Evolutionary conservation across 2,329 filamentous ascomycete species (phyloP), one percentile per base, ranked within the genome.

Genomic region (Aspergillus niger): DNA sequence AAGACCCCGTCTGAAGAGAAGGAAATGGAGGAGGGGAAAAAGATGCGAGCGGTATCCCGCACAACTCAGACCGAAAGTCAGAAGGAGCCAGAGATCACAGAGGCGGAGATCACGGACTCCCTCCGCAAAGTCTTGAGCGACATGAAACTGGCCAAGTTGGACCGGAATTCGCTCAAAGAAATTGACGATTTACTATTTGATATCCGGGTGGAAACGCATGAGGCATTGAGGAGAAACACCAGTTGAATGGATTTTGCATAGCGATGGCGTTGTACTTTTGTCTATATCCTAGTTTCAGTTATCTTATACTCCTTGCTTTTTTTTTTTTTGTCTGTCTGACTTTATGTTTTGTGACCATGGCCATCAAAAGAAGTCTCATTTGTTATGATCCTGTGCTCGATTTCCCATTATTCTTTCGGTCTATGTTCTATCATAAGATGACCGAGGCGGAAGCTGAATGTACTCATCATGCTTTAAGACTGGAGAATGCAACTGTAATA

Each of bases 111-210:
- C 61, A 79, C 87, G 62, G 74, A 74, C 61, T 79, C 82, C 39
- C 80, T 89, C 47, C 81, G 77, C 63, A 79, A 77, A 20, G 80
- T 89, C 0, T 74, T 95, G 24, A 80, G 81, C 20, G 82, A 86
- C 64, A 80, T 92, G 60, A 84, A 82, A 57, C 78, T 77, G 28
- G 81, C 87, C 22, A 80, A 84, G 15, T 76, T 96, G 44, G 86
- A 86, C 15, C 82, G 85, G 10, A 81, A 85, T 10, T 87, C 91
- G 62, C 85, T 92, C 56, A 83, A 87, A 61, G 83, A 89, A 71
- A 82, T 95, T 65, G 91, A 95, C 70, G 89, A 93, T 71, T 79
- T 91, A 68, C 82, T 95, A 71, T 91, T 93, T 79, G 89, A 94
- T 73, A 86, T 94, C 65, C 89, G 90, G 74, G 83, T 85, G 64